Base-by-base conservation (phyloP, 108 stramenopile species). In the Seminavis robusta region DNA sequence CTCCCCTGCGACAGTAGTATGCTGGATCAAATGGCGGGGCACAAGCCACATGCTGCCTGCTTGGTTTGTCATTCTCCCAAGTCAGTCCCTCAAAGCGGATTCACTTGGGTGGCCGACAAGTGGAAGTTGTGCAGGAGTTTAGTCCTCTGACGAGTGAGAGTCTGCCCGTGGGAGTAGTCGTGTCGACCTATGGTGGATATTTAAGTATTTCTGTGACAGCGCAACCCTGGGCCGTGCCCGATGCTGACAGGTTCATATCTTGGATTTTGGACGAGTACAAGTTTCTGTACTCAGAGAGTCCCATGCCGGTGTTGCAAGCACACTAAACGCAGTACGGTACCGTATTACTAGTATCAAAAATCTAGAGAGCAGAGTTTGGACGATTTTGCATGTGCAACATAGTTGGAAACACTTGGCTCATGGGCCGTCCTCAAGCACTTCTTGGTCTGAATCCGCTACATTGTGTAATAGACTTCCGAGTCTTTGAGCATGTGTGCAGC, bases 251-350 rank as follows among this genome's bases (percentile, higher is more conserved):
- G 31, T 94, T 94, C 59, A 48, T 94, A 42, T 31, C 54, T 0
- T 94, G 88, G 88, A 58, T 80, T 9, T 41, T 85, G 50, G 88
- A 94, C 19, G 92, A 94, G 37, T 90, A 89, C 37, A n/a, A n/a
- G n/a, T n/a, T n/a, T n/a, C n/a, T n/a, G n/a, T n/a, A n/a, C n/a
- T n/a, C n/a, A n/a, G n/a, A n/a, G n/a, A n/a, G n/a, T n/a, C n/a
- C n/a, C n/a, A n/a, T n/a, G n/a, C n/a, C n/a, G n/a, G n/a, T n/a
- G n/a, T n/a, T n/a, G n/a, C n/a, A n/a, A n/a, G n/a, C n/a, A n/a
- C n/a, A n/a, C n/a, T n/a, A n/a, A n/a, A n/a, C n/a, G n/a, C n/a
- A n/a, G n/a, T n/a, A n/a, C n/a, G n/a, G n/a, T n/a, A n/a, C n/a
- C n/a, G n/a, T n/a, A n/a, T n/a, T n/a, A n/a, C n/a, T n/a, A n/a